A percentile compares a stretch with the other conserved stretches of the same genome.
phyloP scores from a whole-genome alignment of 257 asterid genomes.

The Cruciata laevipes region DNA sequence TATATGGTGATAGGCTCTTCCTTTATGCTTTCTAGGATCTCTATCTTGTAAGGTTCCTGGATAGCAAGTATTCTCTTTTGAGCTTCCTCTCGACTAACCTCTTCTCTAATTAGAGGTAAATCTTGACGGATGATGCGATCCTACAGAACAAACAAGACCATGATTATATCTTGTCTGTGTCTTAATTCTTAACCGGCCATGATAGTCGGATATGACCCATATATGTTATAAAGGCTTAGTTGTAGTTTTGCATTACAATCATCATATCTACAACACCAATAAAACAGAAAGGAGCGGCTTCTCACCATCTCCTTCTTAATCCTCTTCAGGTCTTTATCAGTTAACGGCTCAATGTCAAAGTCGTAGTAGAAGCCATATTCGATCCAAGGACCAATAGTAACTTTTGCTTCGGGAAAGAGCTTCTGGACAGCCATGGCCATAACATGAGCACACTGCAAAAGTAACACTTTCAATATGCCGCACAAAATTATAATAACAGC shows the following conservation, averaged over 20 bases:
- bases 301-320: constrained; percentile 97
- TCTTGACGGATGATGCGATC: constrained; percentile 78
- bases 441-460: constrained; percentile 94
- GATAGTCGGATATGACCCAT: background rate
- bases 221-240: background rate
- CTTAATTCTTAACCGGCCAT: background rate
- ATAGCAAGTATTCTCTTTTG: constrained; percentile 58
- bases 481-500: no score
- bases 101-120: constrained; percentile 83
- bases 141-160: constrained; percentile 51
- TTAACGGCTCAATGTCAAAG: constrained; percentile 88
- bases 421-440: constrained; percentile 99
- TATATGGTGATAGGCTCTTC: constrained; percentile 88
- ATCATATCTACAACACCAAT: background rate
- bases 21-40: constrained; percentile 73
- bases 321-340: constrained; percentile 85
- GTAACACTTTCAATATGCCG: background rate
- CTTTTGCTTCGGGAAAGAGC: constrained; percentile 86
- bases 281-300: constrained; percentile 5
- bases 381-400: constrained; percentile 96
- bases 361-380: constrained; percentile 91
- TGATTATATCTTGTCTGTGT: background rate
- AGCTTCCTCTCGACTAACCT: constrained; percentile 86
- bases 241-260: background rate
- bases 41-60: constrained; percentile 90